Evolutionary conservation across 2,329 filamentous ascomycete species (phyloP), one percentile per base, ranked within the genome.

Genomic region (Pseudocercospora cruenta): DNA sequence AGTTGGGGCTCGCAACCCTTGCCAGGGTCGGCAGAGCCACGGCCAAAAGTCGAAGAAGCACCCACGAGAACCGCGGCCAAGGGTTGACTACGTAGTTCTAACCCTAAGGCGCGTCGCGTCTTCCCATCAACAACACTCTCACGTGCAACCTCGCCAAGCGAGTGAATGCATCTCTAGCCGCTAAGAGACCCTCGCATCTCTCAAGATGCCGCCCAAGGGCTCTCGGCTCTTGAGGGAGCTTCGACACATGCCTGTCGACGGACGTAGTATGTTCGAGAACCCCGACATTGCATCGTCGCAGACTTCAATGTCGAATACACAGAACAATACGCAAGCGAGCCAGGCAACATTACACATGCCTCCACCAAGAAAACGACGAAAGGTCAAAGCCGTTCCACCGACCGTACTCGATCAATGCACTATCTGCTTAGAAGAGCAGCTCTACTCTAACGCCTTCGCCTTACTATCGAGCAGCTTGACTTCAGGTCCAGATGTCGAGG

Each of bases 361-460:
- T 24, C 28, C 65, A 21, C 6, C 61, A 19, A 53, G 43, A 19
- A 57, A 65, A 31, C 57, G 58, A 54, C 64, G 67, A 7, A 36
- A 43, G 31, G 47, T 64, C 16, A 58, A 53, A n/a, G 14, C 61
- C 14, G 22, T 69, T 12, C 59, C 64, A 6, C 45, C 58, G 19
- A 45, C 22, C 3, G 33, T 69, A 21, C 58, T 69, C 45, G 61
- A 69, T 14, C 65, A 67, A 36, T 63, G 65, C 39, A 63, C 67
- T n/a, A 62, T 69, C 45, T 64, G 90, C 75, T 82, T 94, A 0
- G 91, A 94, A 77, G 91, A 94, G 78, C 84, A 88, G 64, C 85
- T 93, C 28, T 90, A 74, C 63, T 70, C 69, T 9, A 72, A 75
- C 65, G 77, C 74, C 12, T 72, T 78, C 31, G 84, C 83, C 53